These are phyloP conservation scores for Penicillium sp. DNA, from an alignment of 2,329 filamentous ascomycete genomes.

Conservation along the genomic window DNA sequence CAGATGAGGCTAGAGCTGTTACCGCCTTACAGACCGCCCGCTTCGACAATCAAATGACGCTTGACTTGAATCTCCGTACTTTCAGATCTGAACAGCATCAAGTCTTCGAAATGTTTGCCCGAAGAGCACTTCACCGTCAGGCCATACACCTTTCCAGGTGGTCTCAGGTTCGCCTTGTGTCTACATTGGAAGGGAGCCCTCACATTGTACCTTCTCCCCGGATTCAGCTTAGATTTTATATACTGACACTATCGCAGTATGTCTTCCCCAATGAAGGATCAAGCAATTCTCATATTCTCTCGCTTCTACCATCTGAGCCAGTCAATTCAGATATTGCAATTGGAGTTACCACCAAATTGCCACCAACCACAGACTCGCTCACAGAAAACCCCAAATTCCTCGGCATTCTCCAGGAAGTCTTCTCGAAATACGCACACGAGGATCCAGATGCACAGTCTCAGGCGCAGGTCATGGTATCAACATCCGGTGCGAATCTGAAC, in stretches of 20 bases:
- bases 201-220: conserved; percentile 33
- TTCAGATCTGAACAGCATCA: background rate
- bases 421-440: conserved; percentile 49
- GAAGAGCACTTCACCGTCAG: conserved; percentile 20
- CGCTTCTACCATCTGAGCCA: conserved; percentile 53
- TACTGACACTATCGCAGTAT: conserved; percentile 39
- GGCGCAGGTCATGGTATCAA: conserved; percentile 56
- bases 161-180: conserved; percentile 29
- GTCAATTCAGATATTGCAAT: conserved; percentile 51
- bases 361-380: conserved; percentile 53
- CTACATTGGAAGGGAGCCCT: conserved; percentile 37
- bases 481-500: conserved; percentile 51
- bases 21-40: conserved; percentile 18
- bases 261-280: conserved; percentile 44
- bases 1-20: background rate
- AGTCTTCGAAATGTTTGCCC: conserved; percentile 22
- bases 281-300: conserved; percentile 46
- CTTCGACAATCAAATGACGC: conserved; percentile 14
- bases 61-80: background rate
- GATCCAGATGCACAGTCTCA: conserved; percentile 56
- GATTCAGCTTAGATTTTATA: background rate
- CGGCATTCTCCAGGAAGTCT: conserved; percentile 52
- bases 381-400: conserved; percentile 55
- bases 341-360: conserved; percentile 51
- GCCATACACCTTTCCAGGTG: conserved; percentile 17